These are phyloP conservation scores for Penicillium brasilianum DNA, from an alignment of 2,329 filamentous ascomycete genomes.

Conservation along the genomic window DNA sequence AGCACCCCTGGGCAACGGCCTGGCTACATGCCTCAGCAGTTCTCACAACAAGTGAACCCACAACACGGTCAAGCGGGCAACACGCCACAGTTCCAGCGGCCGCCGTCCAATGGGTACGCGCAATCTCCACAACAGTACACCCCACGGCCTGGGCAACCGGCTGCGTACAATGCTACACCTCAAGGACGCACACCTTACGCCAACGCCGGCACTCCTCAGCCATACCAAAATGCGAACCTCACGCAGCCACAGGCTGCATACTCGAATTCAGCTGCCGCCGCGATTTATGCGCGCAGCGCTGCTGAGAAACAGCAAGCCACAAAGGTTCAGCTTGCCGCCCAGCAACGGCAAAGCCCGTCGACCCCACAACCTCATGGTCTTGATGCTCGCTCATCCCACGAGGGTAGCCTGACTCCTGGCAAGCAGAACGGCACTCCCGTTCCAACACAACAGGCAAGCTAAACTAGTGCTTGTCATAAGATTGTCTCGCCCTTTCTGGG, in stretches of 20 bases:
- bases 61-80: conserved; percentile 44
- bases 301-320: conserved; percentile 47
- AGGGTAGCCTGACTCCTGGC: conserved; percentile 43
- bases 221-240: conserved; percentile 37
- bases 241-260: conserved; percentile 38
- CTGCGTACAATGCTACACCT: conserved; percentile 39
- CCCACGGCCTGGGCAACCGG: conserved; percentile 41
- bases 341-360: conserved; percentile 39
- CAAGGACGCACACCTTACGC: conserved; percentile 44
- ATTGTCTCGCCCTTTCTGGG: background rate
- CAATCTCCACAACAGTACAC: conserved; percentile 44
- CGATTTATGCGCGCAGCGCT: conserved; percentile 46
- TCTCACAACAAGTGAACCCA: conserved; percentile 39
- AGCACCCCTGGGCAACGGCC: conserved; percentile 45
- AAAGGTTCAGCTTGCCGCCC: conserved; percentile 43
- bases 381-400: conserved; percentile 38
- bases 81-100: conserved; percentile 49
- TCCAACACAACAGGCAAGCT: conserved; percentile 27
- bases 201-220: conserved; percentile 37
- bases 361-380: conserved; percentile 40
- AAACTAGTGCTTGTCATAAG: background rate
- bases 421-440: conserved; percentile 40
- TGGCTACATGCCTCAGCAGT: conserved; percentile 42
- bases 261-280: conserved; percentile 42
- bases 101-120: conserved; percentile 44